phyloP scores from a whole-genome alignment of 2,329 filamentous ascomycete genomes.

The Phoma sp. region DNA sequence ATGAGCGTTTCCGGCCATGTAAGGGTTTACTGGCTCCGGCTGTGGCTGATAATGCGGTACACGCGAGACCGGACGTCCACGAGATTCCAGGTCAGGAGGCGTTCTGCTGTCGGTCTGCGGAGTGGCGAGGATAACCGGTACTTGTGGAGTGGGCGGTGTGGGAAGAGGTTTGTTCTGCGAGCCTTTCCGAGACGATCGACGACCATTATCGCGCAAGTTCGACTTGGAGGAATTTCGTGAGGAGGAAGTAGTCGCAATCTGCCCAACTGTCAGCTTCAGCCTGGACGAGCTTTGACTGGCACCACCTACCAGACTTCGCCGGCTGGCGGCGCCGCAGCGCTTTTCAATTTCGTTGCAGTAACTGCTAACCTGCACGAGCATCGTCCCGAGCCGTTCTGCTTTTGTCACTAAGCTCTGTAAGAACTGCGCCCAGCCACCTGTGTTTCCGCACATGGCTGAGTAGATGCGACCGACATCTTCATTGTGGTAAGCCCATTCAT shows the following conservation, averaged over 20 bases:
- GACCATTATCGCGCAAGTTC: constrained; percentile 42
- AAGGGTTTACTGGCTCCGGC: constrained; percentile 24
- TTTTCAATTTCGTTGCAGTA: constrained; percentile 87
- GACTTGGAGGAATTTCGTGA: constrained; percentile 47
- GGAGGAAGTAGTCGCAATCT: constrained; percentile 50
- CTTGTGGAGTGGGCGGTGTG: constrained; percentile 21
- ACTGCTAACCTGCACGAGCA: constrained; percentile 74
- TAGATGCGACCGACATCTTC: constrained; percentile 75
- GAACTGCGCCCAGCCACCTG: constrained; percentile 86
- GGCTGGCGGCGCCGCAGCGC: constrained; percentile 82
- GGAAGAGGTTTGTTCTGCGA: constrained; percentile 48
- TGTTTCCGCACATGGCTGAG: constrained; percentile 89
- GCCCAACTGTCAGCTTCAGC: constrained; percentile 18
- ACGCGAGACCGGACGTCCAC: constrained; percentile 23
- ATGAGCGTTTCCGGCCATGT: constrained; percentile 23
- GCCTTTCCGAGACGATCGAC: constrained; percentile 43
- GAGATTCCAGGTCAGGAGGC: constrained; percentile 21
- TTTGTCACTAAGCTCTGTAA: constrained; percentile 78
- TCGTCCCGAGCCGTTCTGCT: constrained; percentile 72
- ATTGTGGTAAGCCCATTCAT: constrained; percentile 65
- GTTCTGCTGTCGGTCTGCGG: constrained; percentile 12
- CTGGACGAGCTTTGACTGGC: constrained; percentile 4
- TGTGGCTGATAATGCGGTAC: constrained; percentile 26
- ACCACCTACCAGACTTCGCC: constrained; percentile 72
- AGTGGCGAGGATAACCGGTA: constrained; percentile 11